Base-by-base conservation (phyloP, 257 asterid genomes). In the Avicennia marina region DNA sequence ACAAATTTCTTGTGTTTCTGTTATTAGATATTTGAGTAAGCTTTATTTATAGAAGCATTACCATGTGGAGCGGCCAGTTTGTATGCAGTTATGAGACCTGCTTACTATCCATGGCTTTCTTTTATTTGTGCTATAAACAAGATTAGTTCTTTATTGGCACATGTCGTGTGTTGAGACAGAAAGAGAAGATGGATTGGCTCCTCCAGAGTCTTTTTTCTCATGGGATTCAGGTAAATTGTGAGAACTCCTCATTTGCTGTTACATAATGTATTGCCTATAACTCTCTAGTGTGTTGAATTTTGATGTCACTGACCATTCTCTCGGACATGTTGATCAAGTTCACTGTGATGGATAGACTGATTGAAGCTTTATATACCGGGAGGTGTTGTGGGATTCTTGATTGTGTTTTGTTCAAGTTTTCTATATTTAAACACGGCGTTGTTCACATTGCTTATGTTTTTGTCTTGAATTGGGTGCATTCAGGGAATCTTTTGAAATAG, bases 211-310 rank as follows among this genome's bases (percentile, higher is more conserved):
- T n/a, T 17, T 27, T 56, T 34, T 33, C 40, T 15, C n/a, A 13
- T 31, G 29, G 22, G 56, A 60, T 51, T 67, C 42, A 38, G 73
- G 73, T 61, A 68, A 46, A 13, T 44, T 21, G 3, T 7, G 0
- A 40, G 7, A 26, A 25, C 27, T 18, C 31, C 4, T 47, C 27
- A n/a, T 20, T 24, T 20, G 3, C 22, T 26, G 4, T 11, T 2
- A n/a, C 53, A 45, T 16, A 16, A 33, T 36, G 12, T 32, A 42
- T 40, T 13, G n/a, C 16, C 13, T 48, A 56, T 16, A 24, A 21
- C 27, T 20, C 25, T 40, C 39, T 48, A 12, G 17, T 36, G 17
- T 29, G 18, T n/a, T n/a, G n/a, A n/a, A n/a, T n/a, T 40, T 7
- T 17, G 51, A 12, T 55, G 21, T 57, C 31, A 24, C 31, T 56